Conservation (phyloP, 1,284 basidiomycete species). For the Sanghuangporus weigelae region DNA sequence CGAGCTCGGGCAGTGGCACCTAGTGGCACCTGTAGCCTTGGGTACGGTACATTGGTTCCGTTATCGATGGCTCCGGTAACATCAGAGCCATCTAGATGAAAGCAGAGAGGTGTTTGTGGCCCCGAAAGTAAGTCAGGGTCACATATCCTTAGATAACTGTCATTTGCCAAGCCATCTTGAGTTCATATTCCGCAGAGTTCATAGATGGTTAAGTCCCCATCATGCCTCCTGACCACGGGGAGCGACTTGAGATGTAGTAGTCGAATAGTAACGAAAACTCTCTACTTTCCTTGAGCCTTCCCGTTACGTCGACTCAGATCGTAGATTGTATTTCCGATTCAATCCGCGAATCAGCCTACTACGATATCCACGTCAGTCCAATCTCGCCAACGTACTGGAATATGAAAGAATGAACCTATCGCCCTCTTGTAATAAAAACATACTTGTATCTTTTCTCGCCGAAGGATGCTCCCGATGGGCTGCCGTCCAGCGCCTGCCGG, state of each 20-base stretch:
- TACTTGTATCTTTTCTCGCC: neutral
- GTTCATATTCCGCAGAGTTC: neutral
- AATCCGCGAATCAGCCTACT: neutral
- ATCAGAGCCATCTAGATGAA: neutral
- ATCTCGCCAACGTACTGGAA: neutral
- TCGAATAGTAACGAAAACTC: neutral
- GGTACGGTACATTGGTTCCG: neutral
- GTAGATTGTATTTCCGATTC: neutral
- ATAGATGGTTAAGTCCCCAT: neutral
- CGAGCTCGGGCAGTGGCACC: neutral
- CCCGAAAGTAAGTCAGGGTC: neutral
- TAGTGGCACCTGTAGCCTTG: neutral
- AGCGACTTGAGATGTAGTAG: neutral
- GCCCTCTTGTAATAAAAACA: neutral
- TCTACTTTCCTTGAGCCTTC: neutral
- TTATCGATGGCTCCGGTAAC: neutral
- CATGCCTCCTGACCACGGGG: neutral
- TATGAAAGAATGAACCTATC: neutral
- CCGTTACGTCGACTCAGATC: neutral
- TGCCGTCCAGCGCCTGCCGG: neutral
- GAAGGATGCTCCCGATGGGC: neutral
- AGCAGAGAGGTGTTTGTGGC: neutral
- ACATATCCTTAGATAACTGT: neutral
- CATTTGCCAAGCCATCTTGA: neutral
- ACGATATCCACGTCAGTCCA: neutral